Evolutionary conservation across 805 yeast species (phyloP).

Genomic region (Ogataea kodamae): DNA sequence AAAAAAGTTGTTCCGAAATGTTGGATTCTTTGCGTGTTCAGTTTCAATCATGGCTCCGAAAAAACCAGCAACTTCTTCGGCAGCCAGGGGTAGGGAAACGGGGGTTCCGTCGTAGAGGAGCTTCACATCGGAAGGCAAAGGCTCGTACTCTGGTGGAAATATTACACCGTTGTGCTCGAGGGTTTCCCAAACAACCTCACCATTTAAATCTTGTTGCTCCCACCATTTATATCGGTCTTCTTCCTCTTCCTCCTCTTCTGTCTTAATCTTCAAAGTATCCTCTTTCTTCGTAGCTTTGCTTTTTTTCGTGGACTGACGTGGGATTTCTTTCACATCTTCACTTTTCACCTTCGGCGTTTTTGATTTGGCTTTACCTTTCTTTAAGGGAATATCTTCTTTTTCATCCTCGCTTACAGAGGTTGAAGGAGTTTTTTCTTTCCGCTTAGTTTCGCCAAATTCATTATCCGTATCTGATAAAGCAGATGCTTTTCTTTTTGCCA

Average conservation of each 20-base stretch:
- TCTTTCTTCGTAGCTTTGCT: constrained; percentile 12
- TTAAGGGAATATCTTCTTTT: constrained; percentile 16
- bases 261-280: constrained; percentile 20
- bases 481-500: constrained; percentile 2
- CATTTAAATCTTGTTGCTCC: constrained; percentile 73
- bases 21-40: constrained; percentile 85
- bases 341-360: constrained; percentile 15
- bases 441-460: neutral
- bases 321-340: constrained; percentile 6
- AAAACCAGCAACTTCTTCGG: constrained; percentile 97
- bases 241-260: constrained; percentile 43
- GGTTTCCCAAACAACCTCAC: constrained; percentile 79
- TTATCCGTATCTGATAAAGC: constrained; percentile 14
- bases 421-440: constrained; percentile 12
- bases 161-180: constrained; percentile 87
- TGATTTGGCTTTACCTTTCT: constrained; percentile 10
- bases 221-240: constrained; percentile 74
- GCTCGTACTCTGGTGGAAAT: constrained; percentile 90
- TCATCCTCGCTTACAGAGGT: constrained; percentile 21
- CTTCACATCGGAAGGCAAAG: constrained; percentile 74
- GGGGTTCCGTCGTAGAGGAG: constrained; percentile 73
- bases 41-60: constrained; percentile 84
- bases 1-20: constrained; percentile 84
- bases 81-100: constrained; percentile 69
- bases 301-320: constrained; percentile 4